Evolutionary conservation across 768 basidiomycete genomes (phyloP).

Genomic region (Galerina marginata): DNA sequence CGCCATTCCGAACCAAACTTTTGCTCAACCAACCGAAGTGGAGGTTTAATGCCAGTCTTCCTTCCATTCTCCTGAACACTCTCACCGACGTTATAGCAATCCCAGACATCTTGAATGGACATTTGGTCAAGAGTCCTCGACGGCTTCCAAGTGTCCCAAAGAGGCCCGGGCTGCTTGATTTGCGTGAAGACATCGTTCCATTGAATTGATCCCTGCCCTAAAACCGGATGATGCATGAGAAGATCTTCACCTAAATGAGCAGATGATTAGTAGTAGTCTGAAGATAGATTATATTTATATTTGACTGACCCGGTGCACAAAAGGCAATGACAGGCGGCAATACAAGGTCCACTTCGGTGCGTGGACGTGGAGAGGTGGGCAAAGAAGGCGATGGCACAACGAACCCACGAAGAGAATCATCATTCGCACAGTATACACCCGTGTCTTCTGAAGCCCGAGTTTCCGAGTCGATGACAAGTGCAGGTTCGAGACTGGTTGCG

Average conservation of each 20-base stretch:
- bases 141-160: not conserved
- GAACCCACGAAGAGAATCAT: not conserved
- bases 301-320: not conserved
- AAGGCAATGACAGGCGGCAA: not conserved
- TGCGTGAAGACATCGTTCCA: not conserved
- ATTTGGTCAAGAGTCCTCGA: not conserved
- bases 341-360: not conserved
- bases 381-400: not conserved
- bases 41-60: not conserved
- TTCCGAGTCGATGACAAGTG: too few relatives aligned
- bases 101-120: not conserved
- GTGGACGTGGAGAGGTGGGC: not conserved
- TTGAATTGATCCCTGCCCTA: not conserved
- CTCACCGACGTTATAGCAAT: not conserved
- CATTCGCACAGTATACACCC: not conserved
- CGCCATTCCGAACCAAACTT: not conserved
- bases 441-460: not conserved
- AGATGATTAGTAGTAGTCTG: too few relatives aligned
- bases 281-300: too few relatives aligned
- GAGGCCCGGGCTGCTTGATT: not conserved
- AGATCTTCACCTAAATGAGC: too few relatives aligned
- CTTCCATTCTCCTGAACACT: not conserved
- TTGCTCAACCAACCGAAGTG: not conserved
- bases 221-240: not conserved
- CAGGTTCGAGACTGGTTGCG: too few relatives aligned